Conservation (phyloP, 768 basidiomycete species). For the Termitomyces sp. region DNA sequence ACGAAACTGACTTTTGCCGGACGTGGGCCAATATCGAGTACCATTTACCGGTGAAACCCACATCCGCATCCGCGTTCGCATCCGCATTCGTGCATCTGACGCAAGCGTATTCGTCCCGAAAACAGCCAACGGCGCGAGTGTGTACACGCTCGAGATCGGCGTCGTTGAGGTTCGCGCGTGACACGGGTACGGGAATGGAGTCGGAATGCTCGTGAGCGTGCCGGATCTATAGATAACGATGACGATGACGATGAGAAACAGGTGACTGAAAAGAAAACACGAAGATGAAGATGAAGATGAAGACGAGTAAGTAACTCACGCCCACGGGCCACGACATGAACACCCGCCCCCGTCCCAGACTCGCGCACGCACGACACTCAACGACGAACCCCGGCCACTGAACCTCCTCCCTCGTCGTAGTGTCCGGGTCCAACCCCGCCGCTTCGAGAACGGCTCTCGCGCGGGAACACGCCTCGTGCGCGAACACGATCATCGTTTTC, state of each 20-base stretch:
- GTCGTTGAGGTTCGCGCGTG: neutral
- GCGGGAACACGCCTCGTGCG: neutral
- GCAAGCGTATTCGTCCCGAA: no score
- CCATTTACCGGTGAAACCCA: neutral
- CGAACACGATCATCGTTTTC: neutral
- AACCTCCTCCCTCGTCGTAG: neutral
- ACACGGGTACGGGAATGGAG: no score
- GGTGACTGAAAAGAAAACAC: no score
- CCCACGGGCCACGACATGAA: constrained; percentile 8
- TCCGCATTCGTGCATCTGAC: no score
- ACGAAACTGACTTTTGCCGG: neutral
- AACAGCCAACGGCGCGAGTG: neutral
- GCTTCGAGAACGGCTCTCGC: neutral
- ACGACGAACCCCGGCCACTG: neutral
- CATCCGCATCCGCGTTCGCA: no score
- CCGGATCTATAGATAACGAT: neutral
- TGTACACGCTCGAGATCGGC: neutral
- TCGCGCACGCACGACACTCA: no score
- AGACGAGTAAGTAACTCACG: no score
- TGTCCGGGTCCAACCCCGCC: constrained; percentile 1
- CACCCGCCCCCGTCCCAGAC: no score
- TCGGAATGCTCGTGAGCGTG: no score
- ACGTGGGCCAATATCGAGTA: neutral
- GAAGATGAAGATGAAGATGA: no score
- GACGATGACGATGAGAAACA: no score